Conservation (phyloP, 2,329 filamentous ascomycete genomes). For the Rhinocladiella similis region DNA sequence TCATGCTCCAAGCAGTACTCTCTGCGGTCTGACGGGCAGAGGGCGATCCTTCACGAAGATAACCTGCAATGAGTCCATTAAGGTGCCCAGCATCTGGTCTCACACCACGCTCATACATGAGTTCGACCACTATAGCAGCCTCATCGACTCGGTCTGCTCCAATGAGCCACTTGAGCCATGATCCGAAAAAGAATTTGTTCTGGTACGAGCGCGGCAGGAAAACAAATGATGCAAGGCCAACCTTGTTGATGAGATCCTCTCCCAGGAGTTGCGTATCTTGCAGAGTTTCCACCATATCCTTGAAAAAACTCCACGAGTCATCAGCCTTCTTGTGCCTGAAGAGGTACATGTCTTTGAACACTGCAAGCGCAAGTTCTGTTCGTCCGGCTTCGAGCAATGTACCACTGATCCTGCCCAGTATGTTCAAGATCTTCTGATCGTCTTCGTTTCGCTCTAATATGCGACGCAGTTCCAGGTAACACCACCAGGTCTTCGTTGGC, state of each 20-base stretch:
- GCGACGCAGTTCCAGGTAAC: conserved; percentile 64
- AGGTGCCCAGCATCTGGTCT: conserved; percentile 71
- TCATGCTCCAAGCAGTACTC: conserved; percentile 73
- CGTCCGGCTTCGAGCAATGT: conserved; percentile 68
- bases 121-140: conserved; percentile 69
- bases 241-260: conserved; percentile 46
- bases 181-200: conserved; percentile 82
- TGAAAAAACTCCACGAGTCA: conserved; percentile 47
- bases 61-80: conserved; percentile 79
- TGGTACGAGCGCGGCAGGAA: conserved; percentile 54
- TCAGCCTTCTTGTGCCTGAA: conserved; percentile 50
- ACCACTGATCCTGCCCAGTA: conserved; percentile 74
- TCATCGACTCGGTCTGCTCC: conserved; percentile 69
- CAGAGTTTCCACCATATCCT: conserved; percentile 16
- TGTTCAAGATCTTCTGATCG: conserved; percentile 60
- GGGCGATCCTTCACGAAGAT: conserved; percentile 64
- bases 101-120: conserved; percentile 72
- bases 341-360: conserved; percentile 89
- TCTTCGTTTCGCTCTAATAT: conserved; percentile 16
- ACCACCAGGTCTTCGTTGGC: conserved; percentile 63
- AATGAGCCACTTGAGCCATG: conserved; percentile 84
- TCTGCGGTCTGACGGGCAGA: conserved; percentile 63
- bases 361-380: conserved; percentile 66
- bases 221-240: conserved; percentile 52
- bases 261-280: conserved; percentile 30